phyloP scores from a whole-genome alignment of 148 eudicot species.

The Vaccinium corymbosum region DNA sequence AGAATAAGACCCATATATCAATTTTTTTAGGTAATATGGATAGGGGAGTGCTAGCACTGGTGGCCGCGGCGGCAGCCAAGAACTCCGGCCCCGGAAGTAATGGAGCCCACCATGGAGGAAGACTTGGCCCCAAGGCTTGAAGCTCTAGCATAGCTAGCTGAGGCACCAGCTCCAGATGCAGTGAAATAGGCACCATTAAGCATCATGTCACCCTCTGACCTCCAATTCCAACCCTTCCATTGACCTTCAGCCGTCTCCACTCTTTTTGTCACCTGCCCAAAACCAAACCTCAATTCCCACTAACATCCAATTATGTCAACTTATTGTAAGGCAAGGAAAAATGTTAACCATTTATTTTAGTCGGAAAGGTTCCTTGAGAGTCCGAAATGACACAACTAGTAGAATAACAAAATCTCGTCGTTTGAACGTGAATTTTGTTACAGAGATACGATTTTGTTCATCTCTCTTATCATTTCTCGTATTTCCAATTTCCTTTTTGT shows the following conservation, averaged over 20 bases:
- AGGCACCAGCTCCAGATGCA: slow-evolving; percentile 81
- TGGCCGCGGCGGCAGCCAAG: slow-evolving; percentile 66
- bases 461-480: not conserved
- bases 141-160: slow-evolving; percentile 83
- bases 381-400: not conserved
- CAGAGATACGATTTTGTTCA: not conserved
- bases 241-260: slow-evolving; percentile 47
- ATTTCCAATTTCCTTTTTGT: not conserved
- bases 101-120: slow-evolving; percentile 72
- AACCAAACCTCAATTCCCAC: not conserved
- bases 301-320: not conserved
- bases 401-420: not conserved
- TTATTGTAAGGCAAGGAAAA: not conserved
- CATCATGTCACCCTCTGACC: slow-evolving; percentile 85
- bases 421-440: not conserved
- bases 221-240: slow-evolving; percentile 94
- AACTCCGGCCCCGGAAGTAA: slow-evolving; percentile 77
- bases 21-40: not conserved
- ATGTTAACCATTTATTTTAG: not conserved
- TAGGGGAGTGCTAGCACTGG: slow-evolving; percentile 40
- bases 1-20: not conserved
- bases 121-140: slow-evolving; percentile 91
- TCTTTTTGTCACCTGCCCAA: slow-evolving; percentile 74
- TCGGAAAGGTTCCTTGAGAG: not conserved
- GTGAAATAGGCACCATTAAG: slow-evolving; percentile 90